phyloP scores from a whole-genome alignment of 177 flowering plant species.

The Tripterygium wilfordii region DNA sequence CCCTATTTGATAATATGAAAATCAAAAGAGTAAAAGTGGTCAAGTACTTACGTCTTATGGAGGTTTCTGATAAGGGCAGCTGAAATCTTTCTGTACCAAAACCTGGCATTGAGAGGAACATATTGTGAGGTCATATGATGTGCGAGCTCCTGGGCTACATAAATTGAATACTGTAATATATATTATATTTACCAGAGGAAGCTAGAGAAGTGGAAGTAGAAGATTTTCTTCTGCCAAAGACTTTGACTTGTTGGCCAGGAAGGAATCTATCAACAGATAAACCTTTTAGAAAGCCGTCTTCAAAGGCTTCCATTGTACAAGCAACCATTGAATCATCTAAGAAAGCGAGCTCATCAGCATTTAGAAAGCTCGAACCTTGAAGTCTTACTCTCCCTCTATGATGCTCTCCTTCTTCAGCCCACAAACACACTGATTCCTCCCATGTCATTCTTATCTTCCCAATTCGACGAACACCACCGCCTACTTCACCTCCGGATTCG shows the following conservation, averaged over 20 bases:
- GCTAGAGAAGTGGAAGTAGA: slow-evolving; percentile 18
- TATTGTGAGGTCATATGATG: background rate
- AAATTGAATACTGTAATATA: no score
- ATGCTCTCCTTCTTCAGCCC: slow-evolving; percentile 62
- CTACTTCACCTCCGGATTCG: slow-evolving; percentile 23
- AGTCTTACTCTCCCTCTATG: slow-evolving; percentile 56
- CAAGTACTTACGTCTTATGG: slow-evolving; percentile 47
- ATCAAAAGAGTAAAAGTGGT: no score
- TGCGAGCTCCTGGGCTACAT: no score
- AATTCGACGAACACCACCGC: slow-evolving; percentile 29
- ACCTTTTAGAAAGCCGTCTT: slow-evolving; percentile 63
- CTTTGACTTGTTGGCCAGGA: slow-evolving; percentile 66
- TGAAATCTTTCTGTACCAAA: slow-evolving; percentile 37
- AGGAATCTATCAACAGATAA: slow-evolving; percentile 61
- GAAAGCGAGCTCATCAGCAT: slow-evolving; percentile 58
- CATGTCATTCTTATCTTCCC: slow-evolving; percentile 70
- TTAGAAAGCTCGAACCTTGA: slow-evolving; percentile 48
- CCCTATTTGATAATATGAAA: no score
- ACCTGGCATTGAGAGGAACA: slow-evolving; percentile 17
- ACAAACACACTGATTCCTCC: slow-evolving; percentile 72
- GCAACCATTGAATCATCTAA: slow-evolving; percentile 77
- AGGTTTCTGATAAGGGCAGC: slow-evolving; percentile 34
- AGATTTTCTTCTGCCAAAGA: slow-evolving; percentile 62
- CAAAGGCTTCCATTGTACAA: slow-evolving; percentile 57
- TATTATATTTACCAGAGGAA: slow-evolving; percentile 22